Evolutionary conservation across 768 basidiomycete species (phyloP), one percentile per base, ranked within the genome.

Genomic region (Lyophyllum shimeji): DNA sequence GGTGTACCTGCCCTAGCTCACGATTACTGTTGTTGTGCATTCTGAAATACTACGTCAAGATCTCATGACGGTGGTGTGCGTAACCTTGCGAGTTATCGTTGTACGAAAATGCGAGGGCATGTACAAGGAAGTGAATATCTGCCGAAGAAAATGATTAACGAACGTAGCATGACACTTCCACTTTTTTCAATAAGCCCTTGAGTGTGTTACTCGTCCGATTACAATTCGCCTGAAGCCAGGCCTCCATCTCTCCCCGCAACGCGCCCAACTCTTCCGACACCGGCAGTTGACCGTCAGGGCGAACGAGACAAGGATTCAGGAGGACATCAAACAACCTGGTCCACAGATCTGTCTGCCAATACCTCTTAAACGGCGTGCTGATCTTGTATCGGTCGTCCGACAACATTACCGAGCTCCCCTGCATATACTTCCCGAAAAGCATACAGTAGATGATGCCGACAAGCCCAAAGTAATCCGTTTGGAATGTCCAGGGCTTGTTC

Each of bases 401-500:
- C 2, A 69, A 64, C 27, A 67, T 71, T 45, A 88, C 75, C 8
- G 86, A 78, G 56, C 81, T 80, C 12, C 83, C 83, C 66, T 94
- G 87, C 69, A 99, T 92, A 74, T 98, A 96, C 72, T 93, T 96
- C 23, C 95, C 95, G 66, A 94, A 98, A 27, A 99, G 82, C 85
- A 98, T 87, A 76, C 93, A 97, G 72, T 93, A 97, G 33, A 95
- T 82, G 64, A 98, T 89, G 44, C 94, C 88, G 0, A 93, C 94
- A 18, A 98, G 82, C n/a, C 97, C 97, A 67, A 85, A 93, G 71
- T 99, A 99, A 69, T 99, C 97, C 2, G 93, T 85, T 72, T 99
- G 91, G 74, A 85, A 97, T 55, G 89, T 95, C 97, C 96, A 99
- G 3, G 92, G 83, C 47, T 79, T 76, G 23, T 83, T 80, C 68